phyloP scores from a whole-genome alignment of 2,329 filamentous ascomycete genomes.

The Colletotrichum gigasporum region DNA sequence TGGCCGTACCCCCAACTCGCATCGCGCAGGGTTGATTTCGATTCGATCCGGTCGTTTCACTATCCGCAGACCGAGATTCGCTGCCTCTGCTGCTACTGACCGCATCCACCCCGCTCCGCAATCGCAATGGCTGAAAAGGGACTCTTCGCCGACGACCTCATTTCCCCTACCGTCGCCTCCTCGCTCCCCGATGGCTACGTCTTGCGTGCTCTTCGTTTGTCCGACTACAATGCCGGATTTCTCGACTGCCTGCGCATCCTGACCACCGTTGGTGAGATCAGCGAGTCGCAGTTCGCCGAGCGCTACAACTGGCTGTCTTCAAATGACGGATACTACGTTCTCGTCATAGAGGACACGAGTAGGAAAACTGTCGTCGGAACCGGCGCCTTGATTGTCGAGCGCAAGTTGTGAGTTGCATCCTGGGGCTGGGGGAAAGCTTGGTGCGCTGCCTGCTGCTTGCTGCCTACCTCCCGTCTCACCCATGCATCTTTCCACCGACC shows the following conservation, averaged over 20 bases:
- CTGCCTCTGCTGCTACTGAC: too few relatives aligned
- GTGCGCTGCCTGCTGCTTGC: too few relatives aligned
- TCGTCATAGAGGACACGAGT: slow-evolving; percentile 81
- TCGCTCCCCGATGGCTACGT: slow-evolving; percentile 83
- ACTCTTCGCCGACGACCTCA: slow-evolving; percentile 81
- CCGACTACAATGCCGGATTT: slow-evolving; percentile 84
- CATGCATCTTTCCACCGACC: slow-evolving; percentile 2
- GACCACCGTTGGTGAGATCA: slow-evolving; percentile 91
- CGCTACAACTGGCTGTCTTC: slow-evolving; percentile 84
- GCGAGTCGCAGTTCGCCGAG: slow-evolving; percentile 76
- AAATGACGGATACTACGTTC: slow-evolving; percentile 83
- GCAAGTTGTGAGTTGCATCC: slow-evolving; percentile 82
- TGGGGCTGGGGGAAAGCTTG: too few relatives aligned
- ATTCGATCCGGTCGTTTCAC: not conserved
- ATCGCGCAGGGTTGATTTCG: not conserved
- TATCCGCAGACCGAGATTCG: not conserved
- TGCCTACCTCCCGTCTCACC: too few relatives aligned
- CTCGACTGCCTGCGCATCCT: slow-evolving; percentile 91
- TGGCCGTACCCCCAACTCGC: not conserved
- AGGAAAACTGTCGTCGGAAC: slow-evolving; percentile 81
- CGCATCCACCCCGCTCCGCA: not conserved
- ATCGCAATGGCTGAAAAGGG: slow-evolving; percentile 53
- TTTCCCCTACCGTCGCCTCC: slow-evolving; percentile 78
- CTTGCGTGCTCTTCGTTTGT: slow-evolving; percentile 80
- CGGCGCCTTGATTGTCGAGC: slow-evolving; percentile 89